Conservation (phyloP, 306 rosid genomes). For the Rosa rugosa region DNA sequence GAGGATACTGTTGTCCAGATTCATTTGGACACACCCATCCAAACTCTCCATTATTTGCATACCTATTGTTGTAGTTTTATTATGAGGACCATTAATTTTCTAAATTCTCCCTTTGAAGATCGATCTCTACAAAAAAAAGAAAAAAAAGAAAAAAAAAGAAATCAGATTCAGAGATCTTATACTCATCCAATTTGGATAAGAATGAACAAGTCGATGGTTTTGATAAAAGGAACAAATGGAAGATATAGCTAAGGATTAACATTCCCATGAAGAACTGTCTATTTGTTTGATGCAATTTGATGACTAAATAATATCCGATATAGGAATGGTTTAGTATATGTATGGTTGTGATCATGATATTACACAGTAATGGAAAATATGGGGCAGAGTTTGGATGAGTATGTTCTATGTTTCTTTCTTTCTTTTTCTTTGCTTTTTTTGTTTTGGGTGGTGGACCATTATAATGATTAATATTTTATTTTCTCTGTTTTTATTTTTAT, state of each 20-base stretch:
- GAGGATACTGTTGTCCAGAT: background rate
- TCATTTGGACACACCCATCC: background rate
- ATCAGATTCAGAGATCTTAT: background rate
- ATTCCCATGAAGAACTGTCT: background rate
- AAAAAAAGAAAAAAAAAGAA: background rate
- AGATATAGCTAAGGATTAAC: background rate
- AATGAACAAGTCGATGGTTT: background rate
- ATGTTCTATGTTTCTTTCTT: background rate
- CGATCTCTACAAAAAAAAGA: background rate
- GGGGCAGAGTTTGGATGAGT: background rate
- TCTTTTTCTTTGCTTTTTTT: background rate
- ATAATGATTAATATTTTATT: constrained; percentile 14
- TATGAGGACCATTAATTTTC: background rate
- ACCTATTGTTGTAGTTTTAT: background rate
- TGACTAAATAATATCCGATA: background rate
- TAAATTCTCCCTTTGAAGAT: background rate
- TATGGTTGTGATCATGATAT: background rate
- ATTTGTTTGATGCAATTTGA: background rate
- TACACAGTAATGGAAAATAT: background rate
- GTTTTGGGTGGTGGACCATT: background rate
- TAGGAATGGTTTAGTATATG: background rate
- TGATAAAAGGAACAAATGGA: background rate
- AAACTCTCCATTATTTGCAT: background rate
- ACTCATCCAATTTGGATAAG: background rate
- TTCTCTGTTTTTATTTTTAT: background rate